These are phyloP conservation scores for Penicillium daleae DNA, from an alignment of 495 filamentous ascomycete species.

Conservation along the genomic window DNA sequence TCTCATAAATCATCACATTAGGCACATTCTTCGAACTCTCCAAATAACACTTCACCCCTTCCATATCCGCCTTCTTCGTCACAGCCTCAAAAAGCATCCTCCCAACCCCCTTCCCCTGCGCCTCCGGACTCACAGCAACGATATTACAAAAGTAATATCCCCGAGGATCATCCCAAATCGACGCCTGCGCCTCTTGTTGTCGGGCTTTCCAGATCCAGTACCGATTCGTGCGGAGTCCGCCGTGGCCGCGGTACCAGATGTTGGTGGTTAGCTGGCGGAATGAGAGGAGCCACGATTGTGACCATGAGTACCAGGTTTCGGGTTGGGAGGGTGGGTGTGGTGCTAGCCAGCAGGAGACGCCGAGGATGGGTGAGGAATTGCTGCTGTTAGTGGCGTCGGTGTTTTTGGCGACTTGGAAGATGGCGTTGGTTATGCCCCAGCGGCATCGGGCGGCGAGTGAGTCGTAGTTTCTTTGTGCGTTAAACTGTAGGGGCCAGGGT, in stretches of 20 bases:
- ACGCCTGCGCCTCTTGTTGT: slow-evolving; percentile 58
- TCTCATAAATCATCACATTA: slow-evolving; percentile 67
- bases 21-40: slow-evolving; percentile 63
- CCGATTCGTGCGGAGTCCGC: slow-evolving; percentile 60
- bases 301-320: slow-evolving; percentile 57
- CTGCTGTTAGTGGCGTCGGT: slow-evolving; percentile 10
- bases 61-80: slow-evolving; percentile 57
- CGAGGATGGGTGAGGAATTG: slow-evolving; percentile 51
- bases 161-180: slow-evolving; percentile 60
- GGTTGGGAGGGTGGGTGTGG: slow-evolving; percentile 48
- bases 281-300: slow-evolving; percentile 60
- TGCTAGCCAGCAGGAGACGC: slow-evolving; percentile 67
- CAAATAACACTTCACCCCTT: slow-evolving; percentile 63
- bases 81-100: slow-evolving; percentile 59
- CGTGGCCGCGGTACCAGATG: slow-evolving; percentile 56
- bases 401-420: slow-evolving; percentile 67
- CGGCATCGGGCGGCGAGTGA: slow-evolving; percentile 62
- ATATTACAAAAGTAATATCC: slow-evolving; percentile 74
- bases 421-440: slow-evolving; percentile 67
- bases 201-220: slow-evolving; percentile 69
- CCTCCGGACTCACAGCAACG: slow-evolving; percentile 62
- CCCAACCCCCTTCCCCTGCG: slow-evolving; percentile 62
- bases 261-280: slow-evolving; percentile 60
- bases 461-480: slow-evolving; percentile 54
- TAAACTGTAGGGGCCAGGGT: slow-evolving; percentile 41